Conservation (phyloP, 768 basidiomycete species). For the Kwoniella sp. region DNA sequence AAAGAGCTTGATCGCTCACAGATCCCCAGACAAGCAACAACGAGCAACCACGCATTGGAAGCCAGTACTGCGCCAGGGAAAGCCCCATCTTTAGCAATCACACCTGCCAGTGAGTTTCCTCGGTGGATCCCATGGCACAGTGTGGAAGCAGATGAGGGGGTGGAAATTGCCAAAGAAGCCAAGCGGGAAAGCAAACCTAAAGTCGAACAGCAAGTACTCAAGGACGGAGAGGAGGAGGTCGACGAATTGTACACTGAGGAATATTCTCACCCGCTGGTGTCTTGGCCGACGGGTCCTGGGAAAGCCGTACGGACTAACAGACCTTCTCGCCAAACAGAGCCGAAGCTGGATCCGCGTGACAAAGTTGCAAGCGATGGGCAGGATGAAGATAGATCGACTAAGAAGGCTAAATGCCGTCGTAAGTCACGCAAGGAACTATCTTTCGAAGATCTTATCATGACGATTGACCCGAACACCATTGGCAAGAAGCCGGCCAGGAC, state of each 20-base stretch:
- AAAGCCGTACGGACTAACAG: neutral
- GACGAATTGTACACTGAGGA: constrained; percentile 1
- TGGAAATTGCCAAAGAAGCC: neutral
- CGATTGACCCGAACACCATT: neutral
- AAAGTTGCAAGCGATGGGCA: neutral
- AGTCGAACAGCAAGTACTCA: neutral
- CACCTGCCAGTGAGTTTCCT: neutral
- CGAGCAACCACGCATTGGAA: neutral
- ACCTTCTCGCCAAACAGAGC: neutral
- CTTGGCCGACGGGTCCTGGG: neutral
- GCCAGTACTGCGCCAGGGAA: too few relatives aligned
- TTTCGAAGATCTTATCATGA: neutral
- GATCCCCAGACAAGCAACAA: too few relatives aligned
- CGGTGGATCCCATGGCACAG: neutral
- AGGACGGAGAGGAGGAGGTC: neutral
- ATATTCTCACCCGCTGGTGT: neutral
- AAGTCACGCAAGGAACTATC: neutral
- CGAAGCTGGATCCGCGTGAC: neutral
- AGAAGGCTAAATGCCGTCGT: neutral
- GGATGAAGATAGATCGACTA: neutral
- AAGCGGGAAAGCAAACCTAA: neutral
- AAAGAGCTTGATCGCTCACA: neutral
- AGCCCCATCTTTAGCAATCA: neutral
- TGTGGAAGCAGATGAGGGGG: neutral
- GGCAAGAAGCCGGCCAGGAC: neutral